Conservation (phyloP, 2,329 filamentous ascomycete genomes). For the Plectosphaerella sp. region DNA sequence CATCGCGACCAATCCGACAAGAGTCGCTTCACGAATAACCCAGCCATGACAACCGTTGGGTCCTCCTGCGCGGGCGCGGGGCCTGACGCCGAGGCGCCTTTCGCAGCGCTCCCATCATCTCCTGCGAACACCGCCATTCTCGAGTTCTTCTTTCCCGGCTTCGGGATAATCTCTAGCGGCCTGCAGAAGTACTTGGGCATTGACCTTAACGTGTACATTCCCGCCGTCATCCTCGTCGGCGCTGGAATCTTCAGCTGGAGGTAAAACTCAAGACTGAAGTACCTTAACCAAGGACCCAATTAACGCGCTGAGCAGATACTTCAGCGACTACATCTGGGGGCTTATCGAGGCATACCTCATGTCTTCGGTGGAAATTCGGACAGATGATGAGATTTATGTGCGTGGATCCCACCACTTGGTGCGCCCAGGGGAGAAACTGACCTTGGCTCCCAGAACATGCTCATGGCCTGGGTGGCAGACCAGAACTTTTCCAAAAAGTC, state of each 20-base stretch:
- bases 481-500: constrained; percentile 58
- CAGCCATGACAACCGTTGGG: neutral
- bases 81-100: neutral
- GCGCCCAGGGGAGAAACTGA: neutral
- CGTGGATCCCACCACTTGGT: neutral
- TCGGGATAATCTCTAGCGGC: constrained; percentile 50
- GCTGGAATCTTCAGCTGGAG: constrained; percentile 45
- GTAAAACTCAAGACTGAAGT: no score
- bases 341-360: constrained; percentile 52
- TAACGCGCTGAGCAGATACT: constrained; percentile 27
- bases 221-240: constrained; percentile 46
- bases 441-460: constrained; percentile 43
- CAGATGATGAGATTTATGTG: constrained; percentile 65
- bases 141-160: constrained; percentile 63
- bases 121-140: constrained; percentile 43
- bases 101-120: neutral
- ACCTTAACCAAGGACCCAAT: no score
- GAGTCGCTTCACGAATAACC: no score
- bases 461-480: constrained; percentile 65
- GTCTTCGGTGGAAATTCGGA: constrained; percentile 61
- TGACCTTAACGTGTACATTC: constrained; percentile 60
- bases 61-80: neutral
- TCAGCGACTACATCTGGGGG: constrained; percentile 41
- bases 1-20: no score
- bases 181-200: constrained; percentile 54